phyloP scores from a whole-genome alignment of 1,284 basidiomycete genomes.

The Polyporus tsugae region DNA sequence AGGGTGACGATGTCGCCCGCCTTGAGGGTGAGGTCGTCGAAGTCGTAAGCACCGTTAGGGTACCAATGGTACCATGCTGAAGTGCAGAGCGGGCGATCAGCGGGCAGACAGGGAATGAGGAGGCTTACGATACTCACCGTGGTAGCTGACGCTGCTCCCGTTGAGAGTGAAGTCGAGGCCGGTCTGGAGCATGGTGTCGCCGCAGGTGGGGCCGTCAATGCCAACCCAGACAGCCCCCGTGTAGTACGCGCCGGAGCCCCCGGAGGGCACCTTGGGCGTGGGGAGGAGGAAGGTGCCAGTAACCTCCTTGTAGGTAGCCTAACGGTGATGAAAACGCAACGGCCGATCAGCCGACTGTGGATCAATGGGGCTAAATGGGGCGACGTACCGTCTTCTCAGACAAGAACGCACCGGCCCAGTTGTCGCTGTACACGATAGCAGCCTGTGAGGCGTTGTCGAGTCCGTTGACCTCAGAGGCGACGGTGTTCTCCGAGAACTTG shows the following conservation, averaged over 20 bases:
- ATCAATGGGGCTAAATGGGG: background rate
- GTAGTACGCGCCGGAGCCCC: slow-evolving; percentile 36
- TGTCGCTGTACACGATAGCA: slow-evolving; percentile 33
- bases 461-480: slow-evolving; percentile 11
- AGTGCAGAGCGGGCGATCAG: no score
- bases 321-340: background rate
- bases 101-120: no score
- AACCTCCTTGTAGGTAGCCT: slow-evolving; percentile 40
- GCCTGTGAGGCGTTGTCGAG: slow-evolving; percentile 26
- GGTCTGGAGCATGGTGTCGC: slow-evolving; percentile 32
- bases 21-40: slow-evolving; percentile 39
- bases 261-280: slow-evolving; percentile 36
- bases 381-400: slow-evolving; percentile 30
- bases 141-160: slow-evolving; percentile 35
- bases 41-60: slow-evolving; percentile 39
- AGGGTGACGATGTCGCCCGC: slow-evolving; percentile 39
- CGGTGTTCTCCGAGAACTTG: background rate
- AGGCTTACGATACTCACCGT: slow-evolving; percentile 9
- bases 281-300: slow-evolving; percentile 45
- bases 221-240: slow-evolving; percentile 33
- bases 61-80: slow-evolving; percentile 51
- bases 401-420: slow-evolving; percentile 40
- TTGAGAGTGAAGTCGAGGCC: slow-evolving; percentile 42
- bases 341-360: background rate
- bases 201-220: slow-evolving; percentile 31